Evolutionary conservation across 345 rosid species (phyloP).

Genomic region (Eucalyptus marginata): DNA sequence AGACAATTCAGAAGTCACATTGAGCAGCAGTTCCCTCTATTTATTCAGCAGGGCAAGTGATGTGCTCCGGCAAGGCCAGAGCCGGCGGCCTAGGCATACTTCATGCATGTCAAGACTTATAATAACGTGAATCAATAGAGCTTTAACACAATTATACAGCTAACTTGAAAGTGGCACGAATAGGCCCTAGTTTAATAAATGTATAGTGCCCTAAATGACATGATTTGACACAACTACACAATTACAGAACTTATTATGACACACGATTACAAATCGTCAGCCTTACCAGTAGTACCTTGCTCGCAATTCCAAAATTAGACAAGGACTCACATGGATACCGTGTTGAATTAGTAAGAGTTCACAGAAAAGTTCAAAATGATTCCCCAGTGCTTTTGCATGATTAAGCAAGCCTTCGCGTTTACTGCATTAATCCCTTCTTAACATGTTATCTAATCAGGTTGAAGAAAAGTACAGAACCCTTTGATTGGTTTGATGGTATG

Average conservation of each 20-base stretch:
- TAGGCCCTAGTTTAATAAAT: not conserved
- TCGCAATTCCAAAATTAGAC: not conserved
- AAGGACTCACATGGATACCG: not conserved
- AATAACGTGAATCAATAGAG: too few relatives aligned
- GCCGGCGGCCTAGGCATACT: not conserved
- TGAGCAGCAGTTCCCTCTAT: not conserved
- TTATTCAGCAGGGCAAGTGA: not conserved
- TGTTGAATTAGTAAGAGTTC: not conserved
- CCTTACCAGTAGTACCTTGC: not conserved
- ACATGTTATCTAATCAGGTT: not conserved
- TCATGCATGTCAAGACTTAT: not conserved
- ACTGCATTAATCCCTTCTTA: not conserved
- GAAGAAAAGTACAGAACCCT: not conserved
- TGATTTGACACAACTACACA: not conserved
- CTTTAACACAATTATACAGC: not conserved
- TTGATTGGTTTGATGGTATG: too few relatives aligned
- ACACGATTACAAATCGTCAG: accelerated
- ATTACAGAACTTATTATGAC: not conserved
- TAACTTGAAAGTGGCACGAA: not conserved
- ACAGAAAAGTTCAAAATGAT: not conserved
- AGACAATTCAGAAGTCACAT: not conserved
- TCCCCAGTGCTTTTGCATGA: not conserved
- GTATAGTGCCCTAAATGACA: not conserved
- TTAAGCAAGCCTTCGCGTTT: not conserved
- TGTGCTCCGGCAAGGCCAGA: too few relatives aligned